Evolutionary conservation across 1,284 basidiomycete species (phyloP).

Genomic region (Cutaneotrichosporon daszewskae): DNA sequence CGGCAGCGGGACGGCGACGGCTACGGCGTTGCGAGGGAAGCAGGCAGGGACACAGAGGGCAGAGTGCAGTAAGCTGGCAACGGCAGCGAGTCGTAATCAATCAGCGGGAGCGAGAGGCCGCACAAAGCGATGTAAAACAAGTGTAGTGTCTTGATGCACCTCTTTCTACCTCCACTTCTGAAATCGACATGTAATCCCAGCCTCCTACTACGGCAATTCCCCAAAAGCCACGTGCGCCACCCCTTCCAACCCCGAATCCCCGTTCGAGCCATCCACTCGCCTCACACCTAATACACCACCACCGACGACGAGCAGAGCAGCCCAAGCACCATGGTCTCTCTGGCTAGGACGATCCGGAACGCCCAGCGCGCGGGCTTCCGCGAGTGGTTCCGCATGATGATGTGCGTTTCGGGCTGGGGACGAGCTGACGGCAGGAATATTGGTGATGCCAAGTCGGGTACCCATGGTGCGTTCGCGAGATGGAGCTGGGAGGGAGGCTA

Average conservation of each 20-base stretch:
- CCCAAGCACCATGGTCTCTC: conserved; percentile 57
- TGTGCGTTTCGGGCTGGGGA: conserved; percentile 26
- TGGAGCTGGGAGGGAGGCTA: too few species aligned
- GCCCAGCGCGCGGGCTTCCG: conserved; percentile 66
- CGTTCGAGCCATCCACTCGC: neutral
- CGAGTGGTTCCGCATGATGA: conserved; percentile 71
- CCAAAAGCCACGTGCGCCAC: neutral
- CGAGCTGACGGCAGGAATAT: conserved; percentile 62
- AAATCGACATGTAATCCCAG: neutral
- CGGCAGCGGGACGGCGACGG: neutral
- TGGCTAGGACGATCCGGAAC: conserved; percentile 68
- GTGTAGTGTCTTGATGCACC: neutral
- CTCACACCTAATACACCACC: neutral
- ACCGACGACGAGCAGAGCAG: neutral
- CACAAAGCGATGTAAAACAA: neutral
- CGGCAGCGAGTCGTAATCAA: neutral
- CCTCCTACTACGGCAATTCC: neutral
- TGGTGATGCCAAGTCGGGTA: conserved; percentile 80
- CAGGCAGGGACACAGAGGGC: too few species aligned
- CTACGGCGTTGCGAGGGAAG: neutral
- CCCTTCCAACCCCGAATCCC: neutral
- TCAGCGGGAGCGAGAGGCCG: neutral
- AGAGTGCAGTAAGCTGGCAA: neutral
- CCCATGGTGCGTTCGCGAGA: conserved; percentile 50
- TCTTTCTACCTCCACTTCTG: neutral